Base-by-base conservation (phyloP, 2,329 filamentous ascomycete species). In the Ascochyta rabiei region DNA sequence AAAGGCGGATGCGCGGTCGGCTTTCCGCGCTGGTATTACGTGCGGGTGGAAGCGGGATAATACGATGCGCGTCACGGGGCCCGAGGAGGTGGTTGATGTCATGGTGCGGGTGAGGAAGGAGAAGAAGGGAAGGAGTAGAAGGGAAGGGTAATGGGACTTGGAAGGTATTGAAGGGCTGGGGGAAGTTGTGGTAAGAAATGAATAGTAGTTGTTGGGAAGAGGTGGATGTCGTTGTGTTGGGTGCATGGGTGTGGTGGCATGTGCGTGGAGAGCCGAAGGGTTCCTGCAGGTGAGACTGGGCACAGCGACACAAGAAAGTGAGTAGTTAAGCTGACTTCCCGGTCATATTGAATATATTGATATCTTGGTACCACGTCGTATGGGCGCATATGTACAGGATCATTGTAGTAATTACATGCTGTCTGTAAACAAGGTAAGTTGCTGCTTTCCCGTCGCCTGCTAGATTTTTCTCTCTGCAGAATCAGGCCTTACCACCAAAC, bases 61-160 rank as follows among this genome's bases (percentile, higher is more conserved):
- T 31, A 65, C 68, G 45, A 69, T 62, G 28, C 66, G 57, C 1
- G 64, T 68, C 16, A 69, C 58, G 2, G 61, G 61, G 0, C 33
- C 37, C 1, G 48, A 41, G 7, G 39, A 18, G 35, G 33, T 30
- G 38, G 5, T 10, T 23, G 35, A 2, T 41, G 33, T 6, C 16
- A 33, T 43, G 4, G 21, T 35, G 33, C 15, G 33, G 15, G n/a
- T 16, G 18, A 9, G 33, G 16, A 15, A 18, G n/a, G 15, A 9
- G 4, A 15, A 10, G 5, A 12, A 23, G 35, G 5, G 35, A 21
- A 23, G 10, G 10, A 13, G n/a, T n/a, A n/a, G n/a, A n/a, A n/a
- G 30, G 30, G 12, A n/a, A 10, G 8, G n/a, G n/a, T n/a, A 33
- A 8, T 24, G 4, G 24, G 9, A 8, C 6, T 24, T 24, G 24